Evolutionary conservation across 805 yeast species (phyloP).

Genomic region (Myxozyma melibiosi): DNA sequence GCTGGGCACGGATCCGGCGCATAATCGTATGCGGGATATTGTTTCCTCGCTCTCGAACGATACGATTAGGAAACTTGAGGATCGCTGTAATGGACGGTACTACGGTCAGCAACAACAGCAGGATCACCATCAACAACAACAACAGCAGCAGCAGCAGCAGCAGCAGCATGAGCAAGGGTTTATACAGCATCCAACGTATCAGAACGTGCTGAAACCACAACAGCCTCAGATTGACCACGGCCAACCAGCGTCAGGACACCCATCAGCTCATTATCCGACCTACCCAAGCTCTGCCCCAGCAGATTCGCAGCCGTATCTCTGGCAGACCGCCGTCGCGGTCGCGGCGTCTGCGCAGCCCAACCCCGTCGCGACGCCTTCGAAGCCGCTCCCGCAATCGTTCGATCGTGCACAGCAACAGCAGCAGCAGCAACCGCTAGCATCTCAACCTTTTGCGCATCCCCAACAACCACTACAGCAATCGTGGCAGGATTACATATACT

Average conservation of each 20-base stretch:
- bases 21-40: conserved; percentile 20
- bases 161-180: background rate
- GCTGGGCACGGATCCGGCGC: conserved; percentile 11
- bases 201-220: background rate
- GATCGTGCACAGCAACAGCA: background rate
- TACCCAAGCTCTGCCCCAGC: background rate
- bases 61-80: conserved; percentile 22
- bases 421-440: conserved; percentile 1
- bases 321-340: conserved; percentile 12
- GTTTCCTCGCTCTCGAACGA: conserved; percentile 19
- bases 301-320: background rate
- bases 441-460: background rate
- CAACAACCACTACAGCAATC: conserved; percentile 1
- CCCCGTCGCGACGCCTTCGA: background rate
- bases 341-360: background rate
- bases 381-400: background rate
- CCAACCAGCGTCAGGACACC: background rate
- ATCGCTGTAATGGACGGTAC: conserved; percentile 2
- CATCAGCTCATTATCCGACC: background rate
- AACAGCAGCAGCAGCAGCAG: conserved; percentile 1
- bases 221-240: background rate
- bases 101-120: conserved; percentile 15
- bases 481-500: conserved; percentile 29
- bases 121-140: background rate
- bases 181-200: too few species aligned